Conservation (phyloP, 2,329 filamentous ascomycete genomes). For the Annulohypoxylon truncatum region DNA sequence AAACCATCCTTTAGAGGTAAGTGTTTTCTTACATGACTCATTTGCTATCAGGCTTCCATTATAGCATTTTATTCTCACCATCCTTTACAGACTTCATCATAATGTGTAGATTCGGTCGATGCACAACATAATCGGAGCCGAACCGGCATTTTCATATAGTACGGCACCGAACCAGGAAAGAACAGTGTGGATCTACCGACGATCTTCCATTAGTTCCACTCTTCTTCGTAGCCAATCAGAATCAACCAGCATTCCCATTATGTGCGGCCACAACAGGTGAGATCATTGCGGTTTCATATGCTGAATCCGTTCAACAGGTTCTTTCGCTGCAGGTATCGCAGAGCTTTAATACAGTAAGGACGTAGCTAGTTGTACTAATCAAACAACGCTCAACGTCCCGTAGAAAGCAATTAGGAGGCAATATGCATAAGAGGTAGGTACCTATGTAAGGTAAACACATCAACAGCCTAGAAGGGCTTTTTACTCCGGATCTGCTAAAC, state of each 20-base stretch:
- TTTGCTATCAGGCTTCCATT: not conserved
- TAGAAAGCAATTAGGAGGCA: not conserved
- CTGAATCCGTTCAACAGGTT: conserved; percentile 3
- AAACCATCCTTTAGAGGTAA: no score
- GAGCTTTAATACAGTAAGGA: conserved; percentile 22
- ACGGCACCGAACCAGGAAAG: conserved; percentile 23
- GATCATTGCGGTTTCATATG: conserved; percentile 28
- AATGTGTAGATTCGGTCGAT: conserved; percentile 20
- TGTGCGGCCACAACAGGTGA: conserved; percentile 24
- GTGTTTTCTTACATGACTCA: not conserved
- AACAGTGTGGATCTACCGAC: conserved; percentile 22
- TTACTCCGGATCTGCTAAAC: conserved; percentile 33
- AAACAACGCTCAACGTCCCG: conserved; percentile 6
- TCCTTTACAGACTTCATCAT: not conserved
- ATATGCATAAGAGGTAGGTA: conserved; percentile 13
- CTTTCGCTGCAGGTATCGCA: not conserved
- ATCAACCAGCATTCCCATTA: conserved; percentile 21
- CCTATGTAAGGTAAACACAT: not conserved
- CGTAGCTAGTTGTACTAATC: conserved; percentile 1
- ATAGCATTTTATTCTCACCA: not conserved
- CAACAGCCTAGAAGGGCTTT: not conserved
- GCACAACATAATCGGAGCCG: conserved; percentile 36
- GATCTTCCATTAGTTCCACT: conserved; percentile 22
- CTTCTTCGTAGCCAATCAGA: conserved; percentile 25
- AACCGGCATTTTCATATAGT: conserved; percentile 30